Evolutionary conservation across 306 rosid species (phyloP).

Genomic region (Fragaria vesca): DNA sequence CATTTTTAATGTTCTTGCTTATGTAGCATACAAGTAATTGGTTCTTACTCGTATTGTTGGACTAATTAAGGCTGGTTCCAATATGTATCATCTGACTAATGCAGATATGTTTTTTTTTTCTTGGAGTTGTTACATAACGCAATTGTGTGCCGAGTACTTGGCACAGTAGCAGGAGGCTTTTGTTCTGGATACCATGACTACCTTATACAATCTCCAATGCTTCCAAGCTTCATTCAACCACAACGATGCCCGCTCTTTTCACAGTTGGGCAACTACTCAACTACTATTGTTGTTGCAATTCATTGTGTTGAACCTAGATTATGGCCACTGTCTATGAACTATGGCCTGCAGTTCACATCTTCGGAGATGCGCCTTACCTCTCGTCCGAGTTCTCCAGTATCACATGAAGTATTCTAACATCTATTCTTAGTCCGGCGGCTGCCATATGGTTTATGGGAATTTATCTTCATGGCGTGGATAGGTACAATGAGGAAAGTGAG

Average conservation of each 20-base stretch:
- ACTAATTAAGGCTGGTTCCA: slow-evolving; percentile 67
- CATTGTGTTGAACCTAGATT: slow-evolving; percentile 73
- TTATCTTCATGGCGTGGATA: slow-evolving; percentile 58
- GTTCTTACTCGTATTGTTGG: slow-evolving; percentile 90
- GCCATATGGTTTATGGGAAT: slow-evolving; percentile 75
- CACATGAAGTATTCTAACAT: slow-evolving; percentile 50
- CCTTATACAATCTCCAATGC: slow-evolving; percentile 62
- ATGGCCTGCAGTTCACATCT: slow-evolving; percentile 83
- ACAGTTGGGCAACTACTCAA: slow-evolving; percentile 57
- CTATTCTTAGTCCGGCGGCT: slow-evolving; percentile 65
- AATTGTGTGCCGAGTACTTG: slow-evolving; percentile 63
- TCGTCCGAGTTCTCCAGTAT: slow-evolving; percentile 83
- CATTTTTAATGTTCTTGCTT: slow-evolving; percentile 63
- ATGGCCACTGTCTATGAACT: slow-evolving; percentile 84
- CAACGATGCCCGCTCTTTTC: slow-evolving; percentile 64
- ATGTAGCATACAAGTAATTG: slow-evolving; percentile 68
- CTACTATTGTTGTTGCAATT: slow-evolving; percentile 53
- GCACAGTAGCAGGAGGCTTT: slow-evolving; percentile 74
- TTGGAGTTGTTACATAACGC: neutral
- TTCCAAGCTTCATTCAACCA: slow-evolving; percentile 71
- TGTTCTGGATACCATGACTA: slow-evolving; percentile 51
- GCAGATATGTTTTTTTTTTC: slow-evolving; percentile 41
- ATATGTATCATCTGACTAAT: slow-evolving; percentile 70
- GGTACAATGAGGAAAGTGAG: slow-evolving; percentile 51
- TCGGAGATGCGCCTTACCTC: slow-evolving; percentile 93